Evolutionary conservation across 192 early-diverging fungal genomes (phyloP).

Genomic region (Chytriomyces hyalinus): DNA sequence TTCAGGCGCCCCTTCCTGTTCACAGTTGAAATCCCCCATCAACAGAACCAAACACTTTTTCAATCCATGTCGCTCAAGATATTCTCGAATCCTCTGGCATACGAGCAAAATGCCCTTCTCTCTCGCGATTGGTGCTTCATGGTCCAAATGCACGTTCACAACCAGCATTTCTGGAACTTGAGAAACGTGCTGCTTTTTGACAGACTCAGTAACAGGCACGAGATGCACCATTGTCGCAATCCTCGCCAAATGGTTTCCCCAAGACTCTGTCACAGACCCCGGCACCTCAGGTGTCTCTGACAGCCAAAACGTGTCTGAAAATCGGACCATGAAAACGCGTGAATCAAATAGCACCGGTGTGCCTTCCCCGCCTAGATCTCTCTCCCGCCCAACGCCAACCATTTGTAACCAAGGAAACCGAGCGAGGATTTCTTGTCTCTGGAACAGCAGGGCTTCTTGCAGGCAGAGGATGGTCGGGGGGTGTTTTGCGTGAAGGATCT

Average conservation of each 20-base stretch:
- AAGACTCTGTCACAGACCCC: slow-evolving; percentile 9
- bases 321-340: slow-evolving; percentile 5
- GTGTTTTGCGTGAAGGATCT: neutral
- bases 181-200: neutral
- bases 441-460: slow-evolving; percentile 17
- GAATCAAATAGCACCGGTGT: slow-evolving; percentile 6
- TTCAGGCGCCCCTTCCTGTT: neutral
- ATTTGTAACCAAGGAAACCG: slow-evolving; percentile 6
- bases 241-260: slow-evolving; percentile 3
- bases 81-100: neutral
- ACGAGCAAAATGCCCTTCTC: neutral
- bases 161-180: neutral
- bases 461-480: neutral
- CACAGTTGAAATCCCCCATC: slow-evolving; percentile 8
- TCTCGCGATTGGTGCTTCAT: slow-evolving; percentile 11
- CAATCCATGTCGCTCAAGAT: neutral
- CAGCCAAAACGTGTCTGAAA: slow-evolving; percentile 14
- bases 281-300: slow-evolving; percentile 14
- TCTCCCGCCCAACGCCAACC: slow-evolving; percentile 10
- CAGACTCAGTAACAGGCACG: neutral
- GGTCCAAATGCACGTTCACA: slow-evolving; percentile 19
- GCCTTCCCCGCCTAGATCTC: slow-evolving; percentile 1
- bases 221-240: slow-evolving; percentile 13
- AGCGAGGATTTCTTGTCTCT: slow-evolving; percentile 13
- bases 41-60: neutral